Evolutionary conservation across 257 asterid species (phyloP).

Genomic region (Voacanga thouarsii): DNA sequence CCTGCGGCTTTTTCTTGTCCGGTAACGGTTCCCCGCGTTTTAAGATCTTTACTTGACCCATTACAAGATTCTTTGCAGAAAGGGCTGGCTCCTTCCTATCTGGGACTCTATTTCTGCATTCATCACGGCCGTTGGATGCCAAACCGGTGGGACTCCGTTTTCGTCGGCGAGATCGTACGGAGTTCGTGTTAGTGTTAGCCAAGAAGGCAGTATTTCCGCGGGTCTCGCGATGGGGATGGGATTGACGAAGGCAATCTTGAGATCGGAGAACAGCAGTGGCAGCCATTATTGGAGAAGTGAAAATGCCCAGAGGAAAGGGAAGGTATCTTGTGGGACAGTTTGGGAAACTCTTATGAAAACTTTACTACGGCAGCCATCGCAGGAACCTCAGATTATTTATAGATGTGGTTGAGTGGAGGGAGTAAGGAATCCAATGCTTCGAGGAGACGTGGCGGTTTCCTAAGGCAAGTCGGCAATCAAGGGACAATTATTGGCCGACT

Average conservation of each 20-base stretch:
- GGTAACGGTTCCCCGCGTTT: conserved; percentile 33
- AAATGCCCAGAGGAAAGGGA: neutral
- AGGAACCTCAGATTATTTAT: neutral
- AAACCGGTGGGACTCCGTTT: conserved; percentile 13
- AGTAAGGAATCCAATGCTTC: neutral
- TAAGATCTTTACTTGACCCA: conserved; percentile 35
- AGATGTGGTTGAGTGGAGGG: neutral
- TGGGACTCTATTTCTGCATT: conserved; percentile 2
- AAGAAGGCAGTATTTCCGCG: neutral
- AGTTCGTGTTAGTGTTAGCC: neutral
- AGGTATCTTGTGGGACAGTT: conserved; percentile 1
- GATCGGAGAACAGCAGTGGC: conserved; percentile 12
- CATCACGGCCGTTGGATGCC: conserved; percentile 9
- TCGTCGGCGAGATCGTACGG: conserved; percentile 16
- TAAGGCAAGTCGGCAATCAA: neutral
- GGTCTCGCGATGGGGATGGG: neutral
- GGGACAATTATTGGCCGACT: neutral
- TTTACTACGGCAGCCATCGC: neutral
- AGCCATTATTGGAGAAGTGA: conserved; percentile 5
- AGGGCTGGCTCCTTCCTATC: neutral
- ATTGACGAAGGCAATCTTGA: conserved; percentile 1
- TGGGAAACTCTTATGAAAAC: neutral
- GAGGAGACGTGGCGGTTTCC: neutral
- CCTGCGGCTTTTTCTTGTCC: neutral
- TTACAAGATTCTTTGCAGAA: conserved; percentile 21